A percentile compares a stretch with the other conserved stretches of the same genome.
These are phyloP conservation scores for Jatropha multifida DNA, from an alignment of 441 rosid species.

Conservation along the genomic window DNA sequence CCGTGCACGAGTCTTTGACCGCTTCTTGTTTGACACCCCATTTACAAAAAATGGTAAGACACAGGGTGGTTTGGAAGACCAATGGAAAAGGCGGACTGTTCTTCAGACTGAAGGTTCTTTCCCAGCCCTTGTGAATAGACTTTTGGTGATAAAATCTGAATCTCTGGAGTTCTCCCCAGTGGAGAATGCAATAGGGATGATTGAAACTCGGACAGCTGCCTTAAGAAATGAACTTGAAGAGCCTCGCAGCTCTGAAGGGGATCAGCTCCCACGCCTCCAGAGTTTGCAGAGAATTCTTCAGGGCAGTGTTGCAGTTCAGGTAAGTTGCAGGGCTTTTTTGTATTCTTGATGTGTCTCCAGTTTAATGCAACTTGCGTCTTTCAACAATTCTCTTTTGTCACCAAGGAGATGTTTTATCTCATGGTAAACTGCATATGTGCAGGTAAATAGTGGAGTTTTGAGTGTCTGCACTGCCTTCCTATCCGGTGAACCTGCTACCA, in stretches of 20 bases:
- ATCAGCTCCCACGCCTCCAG: constrained; percentile 94
- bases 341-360: neutral
- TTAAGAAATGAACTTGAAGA: constrained; percentile 94
- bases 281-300: constrained; percentile 98
- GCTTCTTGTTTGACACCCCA: constrained; percentile 97
- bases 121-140: constrained; percentile 97
- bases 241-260: constrained; percentile 99
- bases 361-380: neutral
- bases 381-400: neutral
- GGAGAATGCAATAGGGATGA: constrained; percentile 99
- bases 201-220: constrained; percentile 96
- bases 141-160: constrained; percentile 85
- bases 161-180: constrained; percentile 99
- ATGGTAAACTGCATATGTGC: constrained; percentile 22
- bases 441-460: constrained; percentile 98
- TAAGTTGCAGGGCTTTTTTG: constrained; percentile 27
- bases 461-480: constrained; percentile 93
- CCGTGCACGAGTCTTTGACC: constrained; percentile 93
- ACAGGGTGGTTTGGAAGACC: constrained; percentile 98
- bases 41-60: constrained; percentile 99
- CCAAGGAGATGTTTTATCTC: neutral
- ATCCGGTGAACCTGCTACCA: constrained; percentile 98
- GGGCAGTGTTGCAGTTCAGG: constrained; percentile 99
- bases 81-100: constrained; percentile 98
- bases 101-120: constrained; percentile 94